These are phyloP conservation scores for Lotus japonicus DNA, from an alignment of 306 rosid species.

Conservation along the genomic window DNA sequence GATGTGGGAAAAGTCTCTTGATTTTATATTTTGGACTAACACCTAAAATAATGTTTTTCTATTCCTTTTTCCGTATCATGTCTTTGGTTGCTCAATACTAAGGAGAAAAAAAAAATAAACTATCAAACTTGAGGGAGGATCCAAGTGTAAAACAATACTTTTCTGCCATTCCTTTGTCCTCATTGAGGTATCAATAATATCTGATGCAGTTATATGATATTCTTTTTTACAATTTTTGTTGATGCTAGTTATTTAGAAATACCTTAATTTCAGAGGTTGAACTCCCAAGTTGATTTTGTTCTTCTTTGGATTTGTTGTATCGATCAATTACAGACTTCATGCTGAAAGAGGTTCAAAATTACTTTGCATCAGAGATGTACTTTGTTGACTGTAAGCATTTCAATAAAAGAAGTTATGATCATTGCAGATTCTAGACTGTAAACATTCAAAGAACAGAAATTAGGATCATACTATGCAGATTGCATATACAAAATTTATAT, in stretches of 20 bases:
- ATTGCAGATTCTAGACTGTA: neutral
- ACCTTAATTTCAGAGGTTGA: conserved; percentile 81
- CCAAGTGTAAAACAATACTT: neutral
- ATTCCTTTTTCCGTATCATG: too few relatives aligned
- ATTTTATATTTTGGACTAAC: too few relatives aligned
- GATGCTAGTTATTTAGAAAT: conserved; percentile 11
- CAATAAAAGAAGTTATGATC: neutral
- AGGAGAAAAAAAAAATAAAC: neutral
- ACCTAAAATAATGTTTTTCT: too few relatives aligned
- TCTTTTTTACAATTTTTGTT: neutral
- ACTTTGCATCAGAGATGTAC: conserved; percentile 23
- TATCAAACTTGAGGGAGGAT: neutral
- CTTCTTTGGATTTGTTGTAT: conserved; percentile 74
- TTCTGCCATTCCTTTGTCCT: neutral
- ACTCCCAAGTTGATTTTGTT: conserved; percentile 42
- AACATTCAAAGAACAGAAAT: neutral
- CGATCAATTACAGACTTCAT: conserved; percentile 76
- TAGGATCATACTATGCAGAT: neutral
- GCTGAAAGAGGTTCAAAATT: conserved; percentile 44
- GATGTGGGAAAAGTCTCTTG: too few relatives aligned
- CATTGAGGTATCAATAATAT: neutral
- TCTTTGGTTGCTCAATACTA: neutral
- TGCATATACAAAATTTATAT: too few relatives aligned
- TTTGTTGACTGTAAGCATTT: neutral
- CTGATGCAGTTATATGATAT: neutral